Conservation (phyloP, 2,329 filamentous ascomycete species). For the Taxawa tesnikishii region DNA sequence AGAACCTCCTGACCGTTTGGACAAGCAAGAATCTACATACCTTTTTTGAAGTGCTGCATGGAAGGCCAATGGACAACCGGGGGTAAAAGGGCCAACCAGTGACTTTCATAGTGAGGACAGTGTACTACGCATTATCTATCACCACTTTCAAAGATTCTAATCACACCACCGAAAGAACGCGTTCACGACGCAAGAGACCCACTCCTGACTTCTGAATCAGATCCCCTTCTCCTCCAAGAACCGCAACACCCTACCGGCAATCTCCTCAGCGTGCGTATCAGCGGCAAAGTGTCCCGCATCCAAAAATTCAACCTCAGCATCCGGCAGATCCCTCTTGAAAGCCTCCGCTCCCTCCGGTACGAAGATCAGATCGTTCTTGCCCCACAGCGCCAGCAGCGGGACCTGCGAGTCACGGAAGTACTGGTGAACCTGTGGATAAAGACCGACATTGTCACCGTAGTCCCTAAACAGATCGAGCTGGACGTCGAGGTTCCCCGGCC, state of each 20-base stretch:
- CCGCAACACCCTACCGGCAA: constrained; percentile 14
- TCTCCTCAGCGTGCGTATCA: constrained; percentile 26
- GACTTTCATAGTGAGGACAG: too few relatives aligned
- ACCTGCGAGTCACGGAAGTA: constrained; percentile 40
- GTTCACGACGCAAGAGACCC: too few relatives aligned
- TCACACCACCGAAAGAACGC: too few relatives aligned
- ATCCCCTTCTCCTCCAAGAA: not conserved
- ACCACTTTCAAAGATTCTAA: too few relatives aligned
- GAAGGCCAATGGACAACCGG: too few relatives aligned
- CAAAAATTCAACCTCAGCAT: constrained; percentile 36
- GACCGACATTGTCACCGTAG: constrained; percentile 40
- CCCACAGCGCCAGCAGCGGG: constrained; percentile 47
- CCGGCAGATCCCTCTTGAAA: constrained; percentile 36
- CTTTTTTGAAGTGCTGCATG: too few relatives aligned
- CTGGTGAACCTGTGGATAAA: constrained; percentile 44
- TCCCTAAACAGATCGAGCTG: constrained; percentile 47
- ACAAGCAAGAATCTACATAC: too few relatives aligned
- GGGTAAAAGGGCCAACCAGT: too few relatives aligned
- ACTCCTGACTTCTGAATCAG: too few relatives aligned
- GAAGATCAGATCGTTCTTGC: constrained; percentile 43
- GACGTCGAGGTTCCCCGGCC: constrained; percentile 37
- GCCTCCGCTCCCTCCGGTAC: constrained; percentile 40
- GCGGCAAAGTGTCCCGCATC: constrained; percentile 46
- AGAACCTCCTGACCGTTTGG: too few relatives aligned
- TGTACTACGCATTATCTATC: too few relatives aligned